Evolutionary conservation across 768 basidiomycete genomes (phyloP).

Genomic region (Amanita pallidorosea): DNA sequence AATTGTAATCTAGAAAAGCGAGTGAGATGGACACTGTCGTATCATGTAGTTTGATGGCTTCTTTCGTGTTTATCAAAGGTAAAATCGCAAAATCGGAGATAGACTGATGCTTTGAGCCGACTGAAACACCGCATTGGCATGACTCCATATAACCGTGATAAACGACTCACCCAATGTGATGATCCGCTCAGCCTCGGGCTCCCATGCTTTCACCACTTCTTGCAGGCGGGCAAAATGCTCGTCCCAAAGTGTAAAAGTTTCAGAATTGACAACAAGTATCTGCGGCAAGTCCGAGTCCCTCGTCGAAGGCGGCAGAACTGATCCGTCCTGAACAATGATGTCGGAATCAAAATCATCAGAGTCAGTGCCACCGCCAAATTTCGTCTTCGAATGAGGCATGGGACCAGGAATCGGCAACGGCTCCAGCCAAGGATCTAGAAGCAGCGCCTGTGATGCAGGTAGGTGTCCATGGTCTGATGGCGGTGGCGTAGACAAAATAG

Average conservation of each 20-base stretch:
- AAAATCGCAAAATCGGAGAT: conserved; percentile 40
- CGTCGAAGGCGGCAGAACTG: background rate
- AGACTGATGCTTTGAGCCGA: conserved; percentile 30
- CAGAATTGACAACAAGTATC: conserved; percentile 65
- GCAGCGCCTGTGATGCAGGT: conserved; percentile 45
- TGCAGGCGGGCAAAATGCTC: conserved; percentile 55
- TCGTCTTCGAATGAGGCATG: conserved; percentile 15
- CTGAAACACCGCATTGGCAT: conserved; percentile 14
- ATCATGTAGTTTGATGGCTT: conserved; percentile 22
- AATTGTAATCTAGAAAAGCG: conserved; percentile 28
- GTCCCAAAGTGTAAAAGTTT: conserved; percentile 71
- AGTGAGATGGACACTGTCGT: conserved; percentile 25
- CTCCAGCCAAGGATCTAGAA: conserved; percentile 82
- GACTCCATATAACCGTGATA: background rate
- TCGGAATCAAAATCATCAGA: background rate
- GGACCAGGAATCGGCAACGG: conserved; percentile 56
- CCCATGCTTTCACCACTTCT: conserved; percentile 46
- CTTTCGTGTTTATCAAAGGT: conserved; percentile 25
- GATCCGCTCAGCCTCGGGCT: conserved; percentile 28
- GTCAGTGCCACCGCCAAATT: background rate
- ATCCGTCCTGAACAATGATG: background rate
- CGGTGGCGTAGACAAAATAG: conserved; percentile 41
- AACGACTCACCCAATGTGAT: conserved; percentile 35
- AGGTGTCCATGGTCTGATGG: conserved; percentile 29
- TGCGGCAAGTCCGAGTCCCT: conserved; percentile 16